A percentile compares a stretch with the other conserved stretches of the same genome.
Evolutionary conservation across 2,329 filamentous ascomycete genomes (phyloP).

Genomic region (Aureobasidium sp.): DNA sequence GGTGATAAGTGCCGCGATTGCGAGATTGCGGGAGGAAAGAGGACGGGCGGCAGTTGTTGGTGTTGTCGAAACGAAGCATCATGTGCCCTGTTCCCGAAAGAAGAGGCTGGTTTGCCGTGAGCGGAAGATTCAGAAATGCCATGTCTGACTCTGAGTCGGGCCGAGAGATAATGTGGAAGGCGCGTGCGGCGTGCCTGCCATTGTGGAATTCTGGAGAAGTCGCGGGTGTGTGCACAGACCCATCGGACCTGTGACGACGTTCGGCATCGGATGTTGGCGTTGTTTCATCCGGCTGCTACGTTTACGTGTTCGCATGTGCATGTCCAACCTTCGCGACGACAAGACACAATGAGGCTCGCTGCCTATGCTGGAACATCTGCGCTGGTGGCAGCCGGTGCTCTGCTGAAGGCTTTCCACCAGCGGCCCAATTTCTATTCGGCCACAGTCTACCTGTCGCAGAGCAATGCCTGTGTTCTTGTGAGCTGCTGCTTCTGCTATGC

Average conservation of each 20-base stretch:
- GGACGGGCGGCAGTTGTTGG: background rate
- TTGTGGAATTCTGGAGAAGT: background rate
- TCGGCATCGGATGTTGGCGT: background rate
- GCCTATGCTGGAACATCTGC: conserved; percentile 48
- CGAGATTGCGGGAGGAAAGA: background rate
- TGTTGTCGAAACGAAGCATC: background rate
- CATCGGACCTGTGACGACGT: background rate
- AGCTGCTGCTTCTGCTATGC: background rate
- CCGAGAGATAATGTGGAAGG: background rate
- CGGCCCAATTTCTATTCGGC: conserved; percentile 97
- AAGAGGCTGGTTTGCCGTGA: conserved; percentile 1
- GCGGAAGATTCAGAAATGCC: background rate
- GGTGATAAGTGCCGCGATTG: background rate
- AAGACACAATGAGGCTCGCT: conserved; percentile 16
- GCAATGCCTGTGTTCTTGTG: conserved; percentile 89
- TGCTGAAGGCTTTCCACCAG: conserved; percentile 87
- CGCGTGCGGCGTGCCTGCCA: background rate
- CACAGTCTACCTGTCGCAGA: conserved; percentile 92
- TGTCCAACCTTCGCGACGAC: background rate
- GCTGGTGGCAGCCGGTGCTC: conserved; percentile 71
- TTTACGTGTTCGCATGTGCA: conserved; percentile 1
- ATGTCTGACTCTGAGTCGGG: background rate
- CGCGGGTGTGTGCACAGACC: background rate
- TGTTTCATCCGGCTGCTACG: background rate
- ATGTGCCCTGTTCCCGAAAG: background rate